phyloP scores from a whole-genome alignment of 257 asterid genomes.

The Scutellaria minor region DNA sequence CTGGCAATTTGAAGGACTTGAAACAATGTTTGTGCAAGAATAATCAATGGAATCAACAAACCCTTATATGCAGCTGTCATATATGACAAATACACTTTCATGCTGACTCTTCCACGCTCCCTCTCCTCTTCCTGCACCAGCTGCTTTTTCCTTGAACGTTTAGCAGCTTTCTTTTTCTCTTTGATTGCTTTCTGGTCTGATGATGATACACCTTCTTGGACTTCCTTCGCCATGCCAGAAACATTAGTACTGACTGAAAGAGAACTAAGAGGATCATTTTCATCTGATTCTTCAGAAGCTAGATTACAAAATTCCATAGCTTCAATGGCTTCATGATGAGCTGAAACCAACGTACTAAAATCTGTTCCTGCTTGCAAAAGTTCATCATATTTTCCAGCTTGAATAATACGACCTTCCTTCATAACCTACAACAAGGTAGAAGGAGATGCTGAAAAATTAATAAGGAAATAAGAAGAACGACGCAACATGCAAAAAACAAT shows the following conservation, averaged over 20 bases:
- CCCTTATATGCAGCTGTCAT: conserved; percentile 99
- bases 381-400: conserved; percentile 95
- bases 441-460: conserved; percentile 17
- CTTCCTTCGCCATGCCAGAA: conserved; percentile 59
- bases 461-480: neutral
- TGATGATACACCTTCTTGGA: conserved; percentile 65
- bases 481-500: too few relatives aligned
- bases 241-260: conserved; percentile 60
- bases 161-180: conserved; percentile 84
- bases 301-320: conserved; percentile 83
- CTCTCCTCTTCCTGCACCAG: conserved; percentile 99
- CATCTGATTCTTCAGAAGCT: conserved; percentile 64
- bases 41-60: conserved; percentile 76
- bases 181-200: conserved; percentile 75
- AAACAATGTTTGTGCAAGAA: conserved; percentile 89
- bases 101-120: conserved; percentile 94
- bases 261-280: conserved; percentile 57
- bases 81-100: conserved; percentile 90
- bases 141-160: conserved; percentile 84
- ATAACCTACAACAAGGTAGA: conserved; percentile 65
- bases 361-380: conserved; percentile 98
- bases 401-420: conserved; percentile 87
- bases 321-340: conserved; percentile 98
- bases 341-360: conserved; percentile 81
- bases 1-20: conserved; percentile 98